A percentile compares a stretch with the other conserved stretches of the same genome.
These are phyloP conservation scores for Aureobasidium sp. DNA, from an alignment of 2,329 filamentous ascomycete genomes.

Conservation along the genomic window DNA sequence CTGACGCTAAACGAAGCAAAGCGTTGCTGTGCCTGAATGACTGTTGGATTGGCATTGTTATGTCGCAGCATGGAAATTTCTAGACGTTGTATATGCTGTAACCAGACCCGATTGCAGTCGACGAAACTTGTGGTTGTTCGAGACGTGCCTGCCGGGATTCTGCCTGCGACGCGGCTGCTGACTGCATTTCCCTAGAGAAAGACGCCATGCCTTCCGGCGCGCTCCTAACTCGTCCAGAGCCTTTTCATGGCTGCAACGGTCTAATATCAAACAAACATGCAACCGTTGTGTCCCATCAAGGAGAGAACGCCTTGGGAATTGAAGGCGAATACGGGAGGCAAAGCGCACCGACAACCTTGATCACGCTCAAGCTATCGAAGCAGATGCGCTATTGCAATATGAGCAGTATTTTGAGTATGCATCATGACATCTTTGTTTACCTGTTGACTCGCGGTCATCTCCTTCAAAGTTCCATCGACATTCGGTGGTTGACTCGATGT, in stretches of 20 bases:
- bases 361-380: not conserved
- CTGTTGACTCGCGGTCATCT: not conserved
- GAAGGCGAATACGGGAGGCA: not conserved
- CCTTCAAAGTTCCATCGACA: not conserved
- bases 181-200: not conserved
- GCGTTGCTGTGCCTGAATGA: not conserved
- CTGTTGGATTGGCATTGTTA: not conserved
- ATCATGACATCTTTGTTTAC: not conserved
- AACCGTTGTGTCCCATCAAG: constrained; percentile 1
- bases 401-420: not conserved
- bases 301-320: not conserved
- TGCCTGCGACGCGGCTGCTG: not conserved
- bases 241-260: constrained; percentile 10
- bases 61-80: constrained; percentile 6
- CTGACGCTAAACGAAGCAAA: constrained; percentile 11
- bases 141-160: not conserved
- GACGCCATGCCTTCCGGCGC: not conserved
- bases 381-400: constrained; percentile 2
- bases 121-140: not conserved
- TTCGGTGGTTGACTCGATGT: not conserved
- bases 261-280: constrained; percentile 8
- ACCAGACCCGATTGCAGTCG: not conserved
- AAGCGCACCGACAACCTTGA: not conserved
- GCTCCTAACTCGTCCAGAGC: constrained; percentile 1
- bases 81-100: not conserved